Evolutionary conservation across 2,329 filamentous ascomycete species (phyloP), one percentile per base, ranked within the genome.

Genomic region (Penicillium aurantiogriseum): DNA sequence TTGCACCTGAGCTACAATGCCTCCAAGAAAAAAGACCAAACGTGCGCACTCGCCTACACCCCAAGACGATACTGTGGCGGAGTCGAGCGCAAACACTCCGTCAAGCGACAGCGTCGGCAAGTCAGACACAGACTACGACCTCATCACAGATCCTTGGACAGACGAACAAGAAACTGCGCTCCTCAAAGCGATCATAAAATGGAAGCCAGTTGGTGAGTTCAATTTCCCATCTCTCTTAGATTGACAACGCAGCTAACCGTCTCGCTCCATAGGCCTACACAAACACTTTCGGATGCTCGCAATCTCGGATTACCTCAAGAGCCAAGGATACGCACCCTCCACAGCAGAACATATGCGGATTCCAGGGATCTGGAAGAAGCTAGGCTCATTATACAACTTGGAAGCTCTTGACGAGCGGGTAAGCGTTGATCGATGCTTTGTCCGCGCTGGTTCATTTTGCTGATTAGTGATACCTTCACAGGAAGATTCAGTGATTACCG

Each of bases 151-250:
- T 63, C 85, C 88, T 27, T 99, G 94, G 94, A 97, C 92, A 4
- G 92, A 96, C 69, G 93, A 97, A 70, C 94, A 99, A 75, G 89
- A 96, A 64, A 92, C 91, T 1, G 92, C 91, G 40, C 82, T 99
- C 0, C 91, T 96, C 78, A 97, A 97, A 72, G 91, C 88, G 51
- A 88, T 97, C 64, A 92, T 97, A 63, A 85, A 88, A 71, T 96
- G 90, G 89, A 99, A 99, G 73, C 94, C 94, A n/a, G 93, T 93
- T 40, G 93, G 92, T 91, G 71, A 64, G 76, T 74, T 57, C n/a
- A n/a, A 42, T 53, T 53, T 19, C 17, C 10, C 27, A 21, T 19
- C 23, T 38, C 8, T 43, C 5, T 23, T 56, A 17, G 19, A 9
- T 35, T 15, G n/a, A 43, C 35, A 31, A 29, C 35, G 42, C 42